These are phyloP conservation scores for Rhazya stricta DNA, from an alignment of 257 asterid species.

Conservation along the genomic window DNA sequence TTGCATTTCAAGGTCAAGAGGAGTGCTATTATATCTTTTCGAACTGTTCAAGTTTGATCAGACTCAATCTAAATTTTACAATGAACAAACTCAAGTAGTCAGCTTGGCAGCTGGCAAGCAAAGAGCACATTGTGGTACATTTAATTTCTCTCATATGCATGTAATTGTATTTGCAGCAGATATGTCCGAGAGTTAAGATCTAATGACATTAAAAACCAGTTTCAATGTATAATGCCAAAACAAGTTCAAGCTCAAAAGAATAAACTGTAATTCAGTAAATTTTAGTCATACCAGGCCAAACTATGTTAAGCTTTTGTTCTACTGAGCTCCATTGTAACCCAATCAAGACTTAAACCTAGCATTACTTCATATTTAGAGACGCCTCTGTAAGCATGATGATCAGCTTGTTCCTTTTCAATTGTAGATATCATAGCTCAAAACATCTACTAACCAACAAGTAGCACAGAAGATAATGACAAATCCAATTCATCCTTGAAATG, in stretches of 20 bases:
- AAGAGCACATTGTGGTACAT: too few relatives aligned
- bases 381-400: background rate
- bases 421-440: background rate
- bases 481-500: slow-evolving; percentile 42
- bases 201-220: background rate
- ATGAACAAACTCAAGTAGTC: background rate
- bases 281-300: background rate
- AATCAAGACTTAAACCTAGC: background rate
- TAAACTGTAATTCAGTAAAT: too few relatives aligned
- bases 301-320: background rate
- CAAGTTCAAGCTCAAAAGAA: background rate
- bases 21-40: too few relatives aligned
- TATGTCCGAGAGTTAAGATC: background rate
- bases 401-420: background rate
- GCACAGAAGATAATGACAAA: background rate
- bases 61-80: too few relatives aligned
- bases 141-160: background rate
- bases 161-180: background rate
- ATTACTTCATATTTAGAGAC: background rate
- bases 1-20: background rate
- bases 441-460: background rate
- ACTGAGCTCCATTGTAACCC: background rate
- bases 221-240: background rate
- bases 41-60: too few relatives aligned
- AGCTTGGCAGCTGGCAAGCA: too few relatives aligned